Evolutionary conservation across 2,329 filamentous ascomycete genomes (phyloP).

Genomic region (Neodidymelliopsis sp.): DNA sequence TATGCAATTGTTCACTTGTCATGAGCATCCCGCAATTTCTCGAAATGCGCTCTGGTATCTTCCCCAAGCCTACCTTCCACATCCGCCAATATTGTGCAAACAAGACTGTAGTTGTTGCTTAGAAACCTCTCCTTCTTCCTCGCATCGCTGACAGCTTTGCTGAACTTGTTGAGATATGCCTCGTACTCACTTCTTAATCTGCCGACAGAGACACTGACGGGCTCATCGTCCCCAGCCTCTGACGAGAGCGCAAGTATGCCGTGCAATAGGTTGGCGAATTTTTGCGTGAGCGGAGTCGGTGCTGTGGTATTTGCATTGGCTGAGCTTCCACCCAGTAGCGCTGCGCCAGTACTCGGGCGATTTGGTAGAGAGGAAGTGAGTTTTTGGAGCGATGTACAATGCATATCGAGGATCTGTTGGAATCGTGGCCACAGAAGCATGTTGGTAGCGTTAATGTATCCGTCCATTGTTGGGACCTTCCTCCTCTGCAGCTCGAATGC

Average conservation of each 20-base stretch:
- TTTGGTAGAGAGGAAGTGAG: slow-evolving; percentile 54
- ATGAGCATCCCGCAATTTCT: slow-evolving; percentile 60
- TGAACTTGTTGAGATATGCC: slow-evolving; percentile 78
- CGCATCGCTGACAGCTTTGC: slow-evolving; percentile 76
- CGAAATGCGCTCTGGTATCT: slow-evolving; percentile 80
- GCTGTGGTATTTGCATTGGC: slow-evolving; percentile 71
- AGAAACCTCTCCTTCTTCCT: slow-evolving; percentile 87
- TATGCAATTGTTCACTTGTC: slow-evolving; percentile 34
- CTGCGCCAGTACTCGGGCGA: slow-evolving; percentile 43
- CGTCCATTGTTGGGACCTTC: slow-evolving; percentile 86
- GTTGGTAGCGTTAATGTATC: slow-evolving; percentile 91
- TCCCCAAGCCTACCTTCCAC: slow-evolving; percentile 73
- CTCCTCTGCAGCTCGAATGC: slow-evolving; percentile 93
- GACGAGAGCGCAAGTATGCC: slow-evolving; percentile 82
- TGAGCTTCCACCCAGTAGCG: slow-evolving; percentile 46
- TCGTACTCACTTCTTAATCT: slow-evolving; percentile 84
- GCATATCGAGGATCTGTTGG: slow-evolving; percentile 90
- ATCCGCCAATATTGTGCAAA: slow-evolving; percentile 86
- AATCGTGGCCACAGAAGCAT: slow-evolving; percentile 98
- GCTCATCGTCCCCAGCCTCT: slow-evolving; percentile 95
- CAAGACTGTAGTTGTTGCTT: slow-evolving; percentile 93
- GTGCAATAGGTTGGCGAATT: slow-evolving; percentile 92
- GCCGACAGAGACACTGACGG: slow-evolving; percentile 80
- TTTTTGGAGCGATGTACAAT: slow-evolving; percentile 83
- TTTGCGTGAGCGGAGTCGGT: slow-evolving; percentile 89